Evolutionary conservation across 1,284 basidiomycete species (phyloP).

Genomic region (Entoloma clypeatum): DNA sequence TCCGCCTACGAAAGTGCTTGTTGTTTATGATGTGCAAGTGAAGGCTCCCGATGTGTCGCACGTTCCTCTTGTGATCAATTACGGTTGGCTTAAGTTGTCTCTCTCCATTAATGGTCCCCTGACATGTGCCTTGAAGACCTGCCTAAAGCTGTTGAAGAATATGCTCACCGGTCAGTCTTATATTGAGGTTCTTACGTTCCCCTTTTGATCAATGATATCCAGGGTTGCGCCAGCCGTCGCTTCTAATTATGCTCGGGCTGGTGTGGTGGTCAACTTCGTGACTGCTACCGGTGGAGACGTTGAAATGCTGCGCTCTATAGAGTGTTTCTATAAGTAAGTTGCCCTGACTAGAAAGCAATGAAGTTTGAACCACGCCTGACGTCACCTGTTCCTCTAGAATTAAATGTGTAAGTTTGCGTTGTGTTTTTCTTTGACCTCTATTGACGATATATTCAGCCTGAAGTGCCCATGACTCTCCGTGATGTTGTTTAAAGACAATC

Average conservation of each 20-base stretch:
- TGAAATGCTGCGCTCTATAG: conserved; percentile 95
- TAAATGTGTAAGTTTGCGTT: conserved; percentile 69
- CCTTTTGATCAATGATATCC: conserved; percentile 12
- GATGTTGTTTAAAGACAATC: conserved; percentile 68
- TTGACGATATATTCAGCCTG: conserved; percentile 49
- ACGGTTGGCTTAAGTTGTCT: conserved; percentile 51
- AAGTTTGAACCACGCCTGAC: conserved; percentile 13
- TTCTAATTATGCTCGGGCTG: conserved; percentile 75
- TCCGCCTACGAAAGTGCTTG: conserved; percentile 67
- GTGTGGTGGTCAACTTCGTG: conserved; percentile 92
- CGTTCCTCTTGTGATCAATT: conserved; percentile 89
- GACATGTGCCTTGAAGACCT: conserved; percentile 55
- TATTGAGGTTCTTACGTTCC: conserved; percentile 1
- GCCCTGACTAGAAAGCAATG: neutral
- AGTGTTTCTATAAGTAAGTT: conserved; percentile 89
- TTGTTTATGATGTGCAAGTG: conserved; percentile 89
- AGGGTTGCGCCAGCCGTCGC: conserved; percentile 82
- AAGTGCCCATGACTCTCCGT: conserved; percentile 83
- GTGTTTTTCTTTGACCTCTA: neutral
- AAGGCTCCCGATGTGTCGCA: conserved; percentile 88
- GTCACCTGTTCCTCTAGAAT: conserved; percentile 47
- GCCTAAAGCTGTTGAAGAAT: conserved; percentile 93
- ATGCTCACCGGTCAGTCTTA: conserved; percentile 76
- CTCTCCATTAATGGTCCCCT: neutral
- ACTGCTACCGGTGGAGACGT: conserved; percentile 96